Evolutionary conservation across 352 stramenopile species (phyloP), one percentile per base, ranked within the genome.

Genomic region (Pythium biforme): DNA sequence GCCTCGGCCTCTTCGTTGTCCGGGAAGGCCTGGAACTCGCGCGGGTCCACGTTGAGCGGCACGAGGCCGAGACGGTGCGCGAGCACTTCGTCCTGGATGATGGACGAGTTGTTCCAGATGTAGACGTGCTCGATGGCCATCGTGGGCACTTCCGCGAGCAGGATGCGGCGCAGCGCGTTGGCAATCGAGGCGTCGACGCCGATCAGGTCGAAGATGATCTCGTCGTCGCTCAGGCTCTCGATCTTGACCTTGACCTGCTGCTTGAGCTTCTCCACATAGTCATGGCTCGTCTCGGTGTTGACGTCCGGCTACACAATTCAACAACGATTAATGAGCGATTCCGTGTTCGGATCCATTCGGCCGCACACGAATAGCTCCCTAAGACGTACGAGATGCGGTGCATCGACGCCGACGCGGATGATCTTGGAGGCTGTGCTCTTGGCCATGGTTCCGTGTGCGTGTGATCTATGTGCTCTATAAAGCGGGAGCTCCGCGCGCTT

Each of bases 41-140:
- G 82, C 27, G 86, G 86, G 66, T 95, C 82, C 34, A 93, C 83
- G 61, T 81, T 87, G 27, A 95, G 76, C 54, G 88, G 89, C 47
- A 96, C 83, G 19, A 97, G 80, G 0, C 89, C 91, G 9, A 98
- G 62, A 29, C 92, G 88, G 69, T 98, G 92, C 34, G 92, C 89
- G 12, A 98, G 75, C 40, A 98, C 87, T 72, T 98, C 92, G 69
- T 98, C 92, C 53, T 97, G 89, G 61, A 98, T 94, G 60, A 98
- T 97, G 20, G 88, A 96, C 59, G 86, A 95, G 82, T 98, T 98
- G 79, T 96, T 94, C 77, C 87, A 94, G 58, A 97, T 96, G 76
- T 97, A 97, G 48, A 98, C 91, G 65, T 92, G 89, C 72, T 98
- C 92, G 52, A 98, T 97, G 29, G 92, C 92, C 87, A 98, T 94